Conservation (phyloP, 495 filamentous ascomycete genomes). For the Podospora appendiculata region DNA sequence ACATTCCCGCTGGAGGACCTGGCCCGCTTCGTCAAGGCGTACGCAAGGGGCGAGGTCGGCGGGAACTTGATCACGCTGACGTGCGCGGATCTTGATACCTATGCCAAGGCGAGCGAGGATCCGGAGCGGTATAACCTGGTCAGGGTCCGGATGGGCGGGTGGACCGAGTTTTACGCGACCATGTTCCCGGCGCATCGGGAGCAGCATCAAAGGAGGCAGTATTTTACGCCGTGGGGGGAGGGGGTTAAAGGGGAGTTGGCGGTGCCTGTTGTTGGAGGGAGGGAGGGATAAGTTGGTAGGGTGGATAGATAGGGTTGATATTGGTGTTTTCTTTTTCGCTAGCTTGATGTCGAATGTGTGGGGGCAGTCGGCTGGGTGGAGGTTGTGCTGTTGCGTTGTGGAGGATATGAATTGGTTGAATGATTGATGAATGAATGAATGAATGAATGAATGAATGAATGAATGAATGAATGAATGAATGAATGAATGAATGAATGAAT, state of each 20-base stretch:
- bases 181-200: not conserved
- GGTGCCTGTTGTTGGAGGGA: not conserved
- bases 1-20: not conserved
- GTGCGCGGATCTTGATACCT: not conserved
- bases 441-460: no score
- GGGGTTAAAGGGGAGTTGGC: not conserved
- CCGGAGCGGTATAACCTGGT: not conserved
- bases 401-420: no score
- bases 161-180: slow-evolving; percentile 1
- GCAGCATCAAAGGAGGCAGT: not conserved
- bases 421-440: no score
- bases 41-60: not conserved
- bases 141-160: not conserved
- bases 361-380: no score
- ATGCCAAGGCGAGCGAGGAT: not conserved
- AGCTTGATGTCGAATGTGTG: no score
- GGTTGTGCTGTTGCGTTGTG: no score
- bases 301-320: no score
- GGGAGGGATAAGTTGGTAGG: not conserved
- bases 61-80: not conserved
- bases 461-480: no score
- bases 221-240: not conserved
- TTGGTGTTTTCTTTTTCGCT: no score
- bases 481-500: no score
- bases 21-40: not conserved